A percentile compares a stretch with the other conserved stretches of the same genome.
These are phyloP conservation scores for Neopestalotiopsis clavispora DNA, from an alignment of 2,329 filamentous ascomycete genomes.

Conservation along the genomic window DNA sequence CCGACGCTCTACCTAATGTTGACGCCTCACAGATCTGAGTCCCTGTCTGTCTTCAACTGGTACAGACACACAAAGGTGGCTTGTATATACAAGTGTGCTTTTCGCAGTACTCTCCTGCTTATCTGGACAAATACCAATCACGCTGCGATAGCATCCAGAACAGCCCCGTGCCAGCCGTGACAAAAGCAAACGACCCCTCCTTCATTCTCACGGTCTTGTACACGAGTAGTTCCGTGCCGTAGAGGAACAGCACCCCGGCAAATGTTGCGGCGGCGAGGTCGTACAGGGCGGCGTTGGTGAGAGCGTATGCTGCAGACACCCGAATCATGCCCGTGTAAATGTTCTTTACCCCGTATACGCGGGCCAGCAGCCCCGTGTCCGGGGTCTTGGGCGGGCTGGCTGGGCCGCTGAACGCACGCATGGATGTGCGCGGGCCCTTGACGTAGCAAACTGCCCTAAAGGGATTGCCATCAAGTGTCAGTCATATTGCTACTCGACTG, in stretches of 20 bases:
- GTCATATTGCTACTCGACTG: slow-evolving; percentile 21
- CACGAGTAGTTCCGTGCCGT: slow-evolving; percentile 31
- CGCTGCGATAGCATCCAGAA: slow-evolving; percentile 32
- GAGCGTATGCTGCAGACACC: slow-evolving; percentile 39
- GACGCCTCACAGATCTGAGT: no score
- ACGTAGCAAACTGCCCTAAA: slow-evolving; percentile 32
- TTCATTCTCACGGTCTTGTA: slow-evolving; percentile 30
- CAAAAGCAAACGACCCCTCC: slow-evolving; percentile 29
- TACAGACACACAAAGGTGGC: no score
- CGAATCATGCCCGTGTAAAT: slow-evolving; percentile 40
- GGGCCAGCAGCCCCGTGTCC: slow-evolving; percentile 33
- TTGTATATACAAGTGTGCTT: no score
- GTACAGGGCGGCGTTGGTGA: slow-evolving; percentile 37
- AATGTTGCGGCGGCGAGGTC: slow-evolving; percentile 36
- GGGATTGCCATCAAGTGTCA: background rate
- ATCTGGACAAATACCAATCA: slow-evolving; percentile 25
- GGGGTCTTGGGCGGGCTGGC: slow-evolving; percentile 26
- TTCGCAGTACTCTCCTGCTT: background rate
- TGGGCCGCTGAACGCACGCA: slow-evolving; percentile 35
- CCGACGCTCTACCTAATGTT: background rate
- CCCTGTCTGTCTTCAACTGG: no score
- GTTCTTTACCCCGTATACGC: slow-evolving; percentile 41
- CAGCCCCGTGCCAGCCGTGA: slow-evolving; percentile 25
- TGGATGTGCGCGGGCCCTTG: slow-evolving; percentile 22
- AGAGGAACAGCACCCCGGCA: slow-evolving; percentile 36